Percentiles rank a stretch among this genome's conserved stretches.
These are phyloP conservation scores for Candida orba DNA, from an alignment of 805 yeast species.

Conservation along the genomic window DNA sequence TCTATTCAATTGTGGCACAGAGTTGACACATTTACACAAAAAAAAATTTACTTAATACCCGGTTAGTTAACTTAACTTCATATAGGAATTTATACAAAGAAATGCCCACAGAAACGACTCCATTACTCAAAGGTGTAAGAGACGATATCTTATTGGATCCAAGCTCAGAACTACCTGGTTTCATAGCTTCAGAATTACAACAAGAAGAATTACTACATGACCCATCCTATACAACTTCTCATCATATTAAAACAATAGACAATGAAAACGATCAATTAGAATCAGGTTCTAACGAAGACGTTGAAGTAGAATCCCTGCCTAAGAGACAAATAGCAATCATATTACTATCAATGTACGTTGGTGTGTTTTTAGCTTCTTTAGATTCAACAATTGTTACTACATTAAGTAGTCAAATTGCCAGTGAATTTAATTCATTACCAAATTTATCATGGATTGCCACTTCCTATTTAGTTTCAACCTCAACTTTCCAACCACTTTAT, in stretches of 20 bases:
- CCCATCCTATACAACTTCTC: slow-evolving; percentile 11
- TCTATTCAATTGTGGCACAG: too few relatives aligned
- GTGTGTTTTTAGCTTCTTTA: slow-evolving; percentile 54
- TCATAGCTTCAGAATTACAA: slow-evolving; percentile 28
- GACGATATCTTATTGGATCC: slow-evolving; percentile 23
- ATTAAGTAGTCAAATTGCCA: slow-evolving; percentile 55
- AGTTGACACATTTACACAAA: too few relatives aligned
- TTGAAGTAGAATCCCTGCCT: slow-evolving; percentile 3
- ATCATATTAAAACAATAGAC: slow-evolving; percentile 1
- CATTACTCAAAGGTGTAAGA: slow-evolving; percentile 16
- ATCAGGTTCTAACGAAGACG: background rate
- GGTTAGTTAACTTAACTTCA: too few relatives aligned
- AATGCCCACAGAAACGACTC: slow-evolving; percentile 12
- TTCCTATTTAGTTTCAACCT: slow-evolving; percentile 57
- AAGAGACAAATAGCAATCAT: slow-evolving; percentile 24
- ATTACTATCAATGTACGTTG: slow-evolving; percentile 36
- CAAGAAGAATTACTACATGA: slow-evolving; percentile 22
- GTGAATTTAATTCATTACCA: slow-evolving; percentile 57
- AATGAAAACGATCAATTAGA: background rate
- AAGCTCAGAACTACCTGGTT: slow-evolving; percentile 27
- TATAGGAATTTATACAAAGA: too few relatives aligned
- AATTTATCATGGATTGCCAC: slow-evolving; percentile 71
- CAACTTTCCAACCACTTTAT: slow-evolving; percentile 67
- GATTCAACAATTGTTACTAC: slow-evolving; percentile 68
- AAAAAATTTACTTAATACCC: background rate